These are phyloP conservation scores for Phyllosticta citriasiana DNA, from an alignment of 2,329 filamentous ascomycete genomes.

Conservation along the genomic window DNA sequence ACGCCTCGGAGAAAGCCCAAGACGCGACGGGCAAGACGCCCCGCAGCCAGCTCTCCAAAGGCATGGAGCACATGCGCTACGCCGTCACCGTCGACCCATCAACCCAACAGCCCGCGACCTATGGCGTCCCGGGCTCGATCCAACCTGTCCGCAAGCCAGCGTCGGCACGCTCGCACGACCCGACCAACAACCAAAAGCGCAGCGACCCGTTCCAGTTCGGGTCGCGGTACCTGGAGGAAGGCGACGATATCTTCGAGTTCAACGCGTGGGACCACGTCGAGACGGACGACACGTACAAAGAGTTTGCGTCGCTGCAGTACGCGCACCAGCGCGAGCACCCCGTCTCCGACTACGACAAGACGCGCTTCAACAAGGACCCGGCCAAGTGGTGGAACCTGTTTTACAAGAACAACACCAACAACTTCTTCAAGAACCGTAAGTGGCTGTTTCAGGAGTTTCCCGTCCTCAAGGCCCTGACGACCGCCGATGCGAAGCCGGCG, in stretches of 20 bases:
- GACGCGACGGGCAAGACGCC: conserved; percentile 12
- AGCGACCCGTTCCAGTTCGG: conserved; percentile 94
- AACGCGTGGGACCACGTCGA: conserved; percentile 99
- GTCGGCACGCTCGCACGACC: conserved; percentile 56
- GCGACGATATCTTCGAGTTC: conserved; percentile 89
- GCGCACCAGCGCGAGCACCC: conserved; percentile 74
- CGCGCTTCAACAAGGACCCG: conserved; percentile 80
- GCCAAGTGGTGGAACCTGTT: conserved; percentile 98
- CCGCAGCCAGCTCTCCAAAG: conserved; percentile 39
- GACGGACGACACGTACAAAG: conserved; percentile 78
- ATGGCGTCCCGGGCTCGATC: conserved; percentile 39
- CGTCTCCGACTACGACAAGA: conserved; percentile 87
- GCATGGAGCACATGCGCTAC: conserved; percentile 43
- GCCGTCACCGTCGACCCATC: conserved; percentile 35
- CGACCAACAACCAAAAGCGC: conserved; percentile 69
- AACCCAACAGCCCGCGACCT: conserved; percentile 23
- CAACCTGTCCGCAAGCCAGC: conserved; percentile 34
- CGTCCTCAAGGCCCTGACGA: conserved; percentile 65
- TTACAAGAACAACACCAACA: conserved; percentile 93
- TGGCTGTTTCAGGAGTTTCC: conserved; percentile 97
- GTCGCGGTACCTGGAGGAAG: conserved; percentile 70
- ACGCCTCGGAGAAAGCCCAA: neutral
- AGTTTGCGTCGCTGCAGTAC: conserved; percentile 78
- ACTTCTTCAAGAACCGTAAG: conserved; percentile 98
- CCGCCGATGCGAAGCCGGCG: conserved; percentile 56